Conservation (phyloP, 164 flowering plant genomes). For the Akebia trifoliata region DNA sequence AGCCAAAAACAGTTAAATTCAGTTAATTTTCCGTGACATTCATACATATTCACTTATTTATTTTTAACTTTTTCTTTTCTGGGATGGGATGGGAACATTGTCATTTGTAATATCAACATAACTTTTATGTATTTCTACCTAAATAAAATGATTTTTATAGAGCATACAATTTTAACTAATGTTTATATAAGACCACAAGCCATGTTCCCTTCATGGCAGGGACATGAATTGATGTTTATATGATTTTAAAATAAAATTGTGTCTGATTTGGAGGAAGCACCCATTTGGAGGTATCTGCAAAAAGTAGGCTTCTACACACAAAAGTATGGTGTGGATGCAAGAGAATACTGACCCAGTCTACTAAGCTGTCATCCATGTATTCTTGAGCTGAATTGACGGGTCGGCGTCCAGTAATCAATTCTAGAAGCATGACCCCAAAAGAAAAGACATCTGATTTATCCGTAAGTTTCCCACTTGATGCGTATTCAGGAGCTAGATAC, state of each 20-base stretch:
- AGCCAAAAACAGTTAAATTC: conserved; percentile 8
- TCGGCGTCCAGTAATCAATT: conserved; percentile 80
- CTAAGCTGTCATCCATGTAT: conserved; percentile 75
- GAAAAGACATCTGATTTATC: conserved; percentile 95
- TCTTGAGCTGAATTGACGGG: conserved; percentile 56
- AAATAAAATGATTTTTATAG: not conserved
- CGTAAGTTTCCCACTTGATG: conserved; percentile 81
- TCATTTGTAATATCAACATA: too few species aligned
- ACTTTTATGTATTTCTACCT: not conserved
- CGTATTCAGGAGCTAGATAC: conserved; percentile 96
- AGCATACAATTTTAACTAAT: too few species aligned
- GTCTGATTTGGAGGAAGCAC: too few species aligned
- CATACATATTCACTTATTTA: too few species aligned
- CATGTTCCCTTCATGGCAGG: too few species aligned
- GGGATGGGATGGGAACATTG: too few species aligned
- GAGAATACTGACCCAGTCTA: conserved; percentile 74
- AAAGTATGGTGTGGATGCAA: not conserved
- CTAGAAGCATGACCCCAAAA: conserved; percentile 88
- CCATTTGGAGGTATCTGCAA: not conserved
- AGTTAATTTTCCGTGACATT: not conserved
- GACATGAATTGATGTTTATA: too few species aligned
- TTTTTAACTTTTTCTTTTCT: too few species aligned
- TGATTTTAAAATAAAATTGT: too few species aligned
- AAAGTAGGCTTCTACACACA: not conserved
- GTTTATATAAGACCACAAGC: too few species aligned